Evolutionary conservation across 257 asterid species (phyloP).

Genomic region (Anisodus acutangulus): DNA sequence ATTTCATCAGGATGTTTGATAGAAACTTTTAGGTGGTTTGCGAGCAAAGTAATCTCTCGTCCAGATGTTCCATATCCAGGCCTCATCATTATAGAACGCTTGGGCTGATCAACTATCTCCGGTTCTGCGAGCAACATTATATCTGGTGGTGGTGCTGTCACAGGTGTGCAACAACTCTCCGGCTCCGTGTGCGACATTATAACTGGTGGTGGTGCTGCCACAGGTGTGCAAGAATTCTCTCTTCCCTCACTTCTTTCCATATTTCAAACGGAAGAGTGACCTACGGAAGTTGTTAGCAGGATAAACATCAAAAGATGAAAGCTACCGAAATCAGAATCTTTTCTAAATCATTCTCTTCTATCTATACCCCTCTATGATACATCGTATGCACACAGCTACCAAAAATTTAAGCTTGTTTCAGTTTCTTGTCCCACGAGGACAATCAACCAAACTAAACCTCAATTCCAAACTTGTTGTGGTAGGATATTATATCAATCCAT

Average conservation of each 20-base stretch:
- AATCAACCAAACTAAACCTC: constrained; percentile 12
- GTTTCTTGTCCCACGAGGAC: not conserved
- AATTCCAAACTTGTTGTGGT: not conserved
- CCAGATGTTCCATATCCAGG: constrained; percentile 79
- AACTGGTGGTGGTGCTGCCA: too few relatives aligned
- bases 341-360: not conserved
- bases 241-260: constrained; percentile 32
- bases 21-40: constrained; percentile 80
- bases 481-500: constrained; percentile 1
- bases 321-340: constrained; percentile 18
- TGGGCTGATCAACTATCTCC: constrained; percentile 47
- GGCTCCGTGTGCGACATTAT: too few relatives aligned
- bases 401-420: not conserved
- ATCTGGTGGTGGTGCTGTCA: constrained; percentile 37
- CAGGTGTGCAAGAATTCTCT: not conserved
- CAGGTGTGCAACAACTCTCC: constrained; percentile 36
- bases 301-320: constrained; percentile 13
- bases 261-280: constrained; percentile 28
- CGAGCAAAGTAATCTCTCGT: constrained; percentile 55
- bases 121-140: constrained; percentile 38
- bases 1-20: constrained; percentile 54
- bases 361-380: not conserved
- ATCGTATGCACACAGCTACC: constrained; percentile 10
- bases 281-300: constrained; percentile 31
- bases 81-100: constrained; percentile 56